Base-by-base conservation (phyloP, 139 green algal genomes). In the Spirogloea muscicola region DNA sequence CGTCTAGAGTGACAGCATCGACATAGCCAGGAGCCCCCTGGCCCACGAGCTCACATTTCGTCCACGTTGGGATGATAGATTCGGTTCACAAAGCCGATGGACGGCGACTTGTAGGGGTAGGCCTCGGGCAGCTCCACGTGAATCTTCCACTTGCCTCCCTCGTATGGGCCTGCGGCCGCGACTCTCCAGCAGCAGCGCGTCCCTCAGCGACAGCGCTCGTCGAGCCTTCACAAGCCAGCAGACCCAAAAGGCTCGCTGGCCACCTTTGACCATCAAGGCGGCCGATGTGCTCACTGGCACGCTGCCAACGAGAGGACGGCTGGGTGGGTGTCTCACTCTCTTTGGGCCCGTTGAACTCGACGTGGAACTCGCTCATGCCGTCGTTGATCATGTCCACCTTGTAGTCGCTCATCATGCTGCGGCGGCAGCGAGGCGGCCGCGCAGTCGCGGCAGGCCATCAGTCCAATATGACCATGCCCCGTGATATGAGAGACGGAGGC, bases 1-100 rank as follows among this genome's bases (percentile, higher is more conserved):
- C 74, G 87, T 92, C n/a, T n/a, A n/a, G n/a, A n/a, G n/a, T n/a
- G n/a, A n/a, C n/a, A n/a, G n/a, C n/a, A n/a, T n/a, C n/a, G n/a
- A n/a, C n/a, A n/a, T n/a, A n/a, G n/a, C n/a, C n/a, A n/a, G n/a
- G n/a, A n/a, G n/a, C n/a, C n/a, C n/a, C n/a, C n/a, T n/a, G n/a
- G n/a, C n/a, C n/a, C n/a, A n/a, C n/a, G n/a, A n/a, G n/a, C 29
- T n/a, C 61, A 82, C 74, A 88, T 92, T 80, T 97, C 91, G 76
- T 98, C 94, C 2, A 99, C 92, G 74, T 99, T 99, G 10, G 94
- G 94, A 74, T 99, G 94, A 83, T 91, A 99, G 42, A 98, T 97
- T 25, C 90, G 85, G 86, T 99, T 99, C 13, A 96, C 88, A 74
- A 99, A 99, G 25, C 93, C 94, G 38, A 99, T 98, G 37, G 89